Conservation (phyloP, 768 basidiomycete species). For the Tulasnella calospora region DNA sequence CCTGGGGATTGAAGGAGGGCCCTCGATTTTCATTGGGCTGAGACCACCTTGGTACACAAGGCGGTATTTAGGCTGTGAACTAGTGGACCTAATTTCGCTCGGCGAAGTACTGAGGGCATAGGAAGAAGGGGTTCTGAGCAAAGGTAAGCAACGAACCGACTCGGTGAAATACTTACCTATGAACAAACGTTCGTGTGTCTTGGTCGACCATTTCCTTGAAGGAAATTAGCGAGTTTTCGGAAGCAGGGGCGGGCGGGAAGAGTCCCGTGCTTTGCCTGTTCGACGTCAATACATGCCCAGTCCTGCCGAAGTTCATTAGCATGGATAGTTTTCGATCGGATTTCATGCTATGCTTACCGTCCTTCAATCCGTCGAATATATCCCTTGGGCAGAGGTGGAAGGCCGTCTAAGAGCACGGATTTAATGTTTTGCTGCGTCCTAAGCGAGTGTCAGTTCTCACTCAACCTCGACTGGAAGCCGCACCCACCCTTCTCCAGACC, state of each 20-base stretch:
- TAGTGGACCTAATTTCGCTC: not conserved
- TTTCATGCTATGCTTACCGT: not conserved
- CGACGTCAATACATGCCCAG: not conserved
- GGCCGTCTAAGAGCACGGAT: not conserved
- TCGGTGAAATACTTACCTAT: not conserved
- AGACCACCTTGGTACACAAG: not conserved
- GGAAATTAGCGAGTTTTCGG: not conserved
- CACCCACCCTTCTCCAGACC: not conserved
- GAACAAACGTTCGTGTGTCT: not conserved
- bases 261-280: not conserved
- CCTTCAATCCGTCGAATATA: not conserved
- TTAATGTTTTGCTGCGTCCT: not conserved
- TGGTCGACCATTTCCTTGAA: not conserved
- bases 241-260: not conserved
- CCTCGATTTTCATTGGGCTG: not conserved
- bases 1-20: not conserved
- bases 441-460: not conserved
- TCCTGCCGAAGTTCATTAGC: not conserved
- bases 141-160: too few species aligned
- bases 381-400: not conserved
- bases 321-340: not conserved
- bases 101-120: not conserved
- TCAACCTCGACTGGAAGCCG: not conserved
- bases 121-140: not conserved
- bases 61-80: not conserved